These are phyloP conservation scores for Arthromyces matolae DNA, from an alignment of 768 basidiomycete species.

Conservation along the genomic window DNA sequence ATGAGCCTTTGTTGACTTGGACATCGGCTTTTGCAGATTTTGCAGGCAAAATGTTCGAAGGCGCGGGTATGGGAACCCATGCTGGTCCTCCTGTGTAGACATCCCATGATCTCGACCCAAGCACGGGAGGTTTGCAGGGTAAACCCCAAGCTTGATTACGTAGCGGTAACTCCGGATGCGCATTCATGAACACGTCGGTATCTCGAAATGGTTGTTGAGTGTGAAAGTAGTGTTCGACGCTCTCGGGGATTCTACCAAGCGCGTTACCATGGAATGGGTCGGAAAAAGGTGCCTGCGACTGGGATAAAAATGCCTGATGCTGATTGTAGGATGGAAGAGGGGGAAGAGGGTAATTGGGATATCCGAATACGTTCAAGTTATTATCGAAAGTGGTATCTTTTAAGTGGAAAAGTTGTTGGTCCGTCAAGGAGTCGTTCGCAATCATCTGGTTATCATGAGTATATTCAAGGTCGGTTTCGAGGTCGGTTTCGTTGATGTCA, in stretches of 20 bases:
- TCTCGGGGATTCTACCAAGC: slow-evolving; percentile 36
- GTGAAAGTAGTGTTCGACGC: slow-evolving; percentile 42
- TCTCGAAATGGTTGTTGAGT: slow-evolving; percentile 28
- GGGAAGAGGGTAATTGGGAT: slow-evolving; percentile 29
- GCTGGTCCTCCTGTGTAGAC: slow-evolving; percentile 13
- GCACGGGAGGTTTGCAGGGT: background rate
- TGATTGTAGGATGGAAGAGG: slow-evolving; percentile 21
- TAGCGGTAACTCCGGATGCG: slow-evolving; percentile 9
- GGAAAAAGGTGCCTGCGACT: slow-evolving; percentile 26
- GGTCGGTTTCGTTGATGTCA: slow-evolving; percentile 72
- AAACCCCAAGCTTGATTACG: slow-evolving; percentile 7
- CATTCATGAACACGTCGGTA: slow-evolving; percentile 15
- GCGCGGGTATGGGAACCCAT: slow-evolving; percentile 18
- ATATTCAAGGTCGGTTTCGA: slow-evolving; percentile 46
- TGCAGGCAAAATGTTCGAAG: slow-evolving; percentile 7
- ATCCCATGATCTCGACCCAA: background rate
- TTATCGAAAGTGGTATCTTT: slow-evolving; percentile 21
- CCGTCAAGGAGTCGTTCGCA: slow-evolving; percentile 33
- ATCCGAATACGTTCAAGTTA: slow-evolving; percentile 29
- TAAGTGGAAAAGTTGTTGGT: slow-evolving; percentile 28
- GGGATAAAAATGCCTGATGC: slow-evolving; percentile 24
- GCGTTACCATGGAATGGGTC: slow-evolving; percentile 40
- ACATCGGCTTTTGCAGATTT: background rate
- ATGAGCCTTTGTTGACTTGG: slow-evolving; percentile 3
- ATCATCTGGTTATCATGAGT: slow-evolving; percentile 29